phyloP scores from a whole-genome alignment of 306 rosid genomes.

The Vigna unguiculata region DNA sequence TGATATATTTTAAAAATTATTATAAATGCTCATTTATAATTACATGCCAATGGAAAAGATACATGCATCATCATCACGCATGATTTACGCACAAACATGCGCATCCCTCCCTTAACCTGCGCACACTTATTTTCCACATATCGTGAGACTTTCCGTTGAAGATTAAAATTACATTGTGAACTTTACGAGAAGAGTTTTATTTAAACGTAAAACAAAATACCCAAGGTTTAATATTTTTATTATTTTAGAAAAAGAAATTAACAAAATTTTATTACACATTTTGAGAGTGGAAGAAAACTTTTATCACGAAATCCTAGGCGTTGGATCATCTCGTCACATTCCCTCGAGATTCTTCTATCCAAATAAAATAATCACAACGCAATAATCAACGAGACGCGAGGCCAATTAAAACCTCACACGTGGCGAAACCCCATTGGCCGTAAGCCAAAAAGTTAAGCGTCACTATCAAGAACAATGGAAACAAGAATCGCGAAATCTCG shows the following conservation, averaged over 20 bases:
- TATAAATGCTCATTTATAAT: too few species aligned
- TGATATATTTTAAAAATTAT: too few species aligned
- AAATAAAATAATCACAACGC: not conserved
- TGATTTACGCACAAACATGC: conserved; percentile 33
- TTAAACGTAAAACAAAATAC: too few species aligned
- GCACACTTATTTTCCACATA: not conserved
- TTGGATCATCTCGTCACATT: conserved; percentile 26
- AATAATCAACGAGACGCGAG: not conserved
- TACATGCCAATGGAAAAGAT: not conserved
- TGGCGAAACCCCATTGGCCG: conserved; percentile 46
- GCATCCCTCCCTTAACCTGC: not conserved
- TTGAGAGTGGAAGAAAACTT: too few species aligned
- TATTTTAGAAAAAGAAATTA: too few species aligned
- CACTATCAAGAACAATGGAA: not conserved
- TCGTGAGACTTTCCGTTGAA: too few species aligned
- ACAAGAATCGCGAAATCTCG: conserved; percentile 35
- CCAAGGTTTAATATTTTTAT: too few species aligned
- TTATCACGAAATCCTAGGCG: conserved; percentile 38
- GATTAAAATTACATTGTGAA: too few species aligned
- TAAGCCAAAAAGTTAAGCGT: not conserved
- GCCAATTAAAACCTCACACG: conserved; percentile 6
- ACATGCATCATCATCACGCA: conserved; percentile 36
- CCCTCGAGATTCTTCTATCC: conserved; percentile 45
- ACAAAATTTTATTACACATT: not conserved
- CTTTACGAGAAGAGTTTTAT: too few species aligned